Evolutionary conservation across 192 early-diverging fungal species (phyloP).

Genomic region (Chytriomyces hyalinus): DNA sequence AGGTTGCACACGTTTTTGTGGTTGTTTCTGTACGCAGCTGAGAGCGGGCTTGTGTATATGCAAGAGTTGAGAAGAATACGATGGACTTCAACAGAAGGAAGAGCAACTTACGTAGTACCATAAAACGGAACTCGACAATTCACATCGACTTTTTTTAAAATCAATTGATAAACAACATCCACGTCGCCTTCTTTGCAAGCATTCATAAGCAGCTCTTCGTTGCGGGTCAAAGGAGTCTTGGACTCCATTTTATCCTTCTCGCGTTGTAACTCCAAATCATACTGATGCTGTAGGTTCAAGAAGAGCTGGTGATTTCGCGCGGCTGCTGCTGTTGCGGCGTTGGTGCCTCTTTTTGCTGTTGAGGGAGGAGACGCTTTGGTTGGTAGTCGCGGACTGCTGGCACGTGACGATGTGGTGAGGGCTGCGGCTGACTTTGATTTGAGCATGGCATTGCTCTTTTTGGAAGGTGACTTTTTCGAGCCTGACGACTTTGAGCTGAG

Average conservation of each 20-base stretch:
- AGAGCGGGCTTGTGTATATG: constrained; percentile 30
- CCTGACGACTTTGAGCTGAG: no score
- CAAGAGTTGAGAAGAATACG: not conserved
- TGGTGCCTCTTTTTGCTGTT: not conserved
- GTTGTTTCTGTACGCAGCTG: constrained; percentile 38
- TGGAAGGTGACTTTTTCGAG: not conserved
- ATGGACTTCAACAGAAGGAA: not conserved
- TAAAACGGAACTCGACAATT: constrained; percentile 41
- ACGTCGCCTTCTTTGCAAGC: constrained; percentile 39
- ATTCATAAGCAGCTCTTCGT: constrained; percentile 29
- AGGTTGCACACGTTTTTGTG: constrained; percentile 32
- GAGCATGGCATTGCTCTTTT: not conserved
- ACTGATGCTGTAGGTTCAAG: not conserved
- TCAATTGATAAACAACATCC: constrained; percentile 38
- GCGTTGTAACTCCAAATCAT: not conserved
- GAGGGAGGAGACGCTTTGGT: not conserved
- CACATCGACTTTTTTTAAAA: constrained; percentile 42
- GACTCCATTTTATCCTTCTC: constrained; percentile 7
- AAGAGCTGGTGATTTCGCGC: not conserved
- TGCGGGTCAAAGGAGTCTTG: constrained; percentile 2
- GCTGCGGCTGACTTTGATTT: not conserved
- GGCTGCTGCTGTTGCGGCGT: not conserved
- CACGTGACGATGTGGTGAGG: not conserved
- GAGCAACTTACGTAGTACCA: constrained; percentile 38
- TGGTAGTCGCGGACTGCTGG: not conserved